Base-by-base conservation (phyloP, 306 rosid genomes). In the Macrotyloma uniflorum region DNA sequence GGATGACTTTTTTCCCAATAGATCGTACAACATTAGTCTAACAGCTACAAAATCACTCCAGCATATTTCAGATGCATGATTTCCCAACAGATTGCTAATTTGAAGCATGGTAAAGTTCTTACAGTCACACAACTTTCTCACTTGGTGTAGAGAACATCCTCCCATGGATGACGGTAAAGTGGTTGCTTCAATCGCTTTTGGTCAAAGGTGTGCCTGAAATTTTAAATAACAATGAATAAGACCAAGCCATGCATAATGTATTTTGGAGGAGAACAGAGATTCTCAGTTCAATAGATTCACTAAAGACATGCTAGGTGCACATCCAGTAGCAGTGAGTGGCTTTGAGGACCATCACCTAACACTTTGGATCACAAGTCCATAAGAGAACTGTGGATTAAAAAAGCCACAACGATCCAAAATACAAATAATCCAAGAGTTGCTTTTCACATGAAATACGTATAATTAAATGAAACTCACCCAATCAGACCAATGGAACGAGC, bases 81-180 rank as follows among this genome's bases (percentile, higher is more conserved):
- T 64, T 78, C 71, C 36, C 59, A 23, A 68, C 54, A 61, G 75
- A 69, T 66, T 77, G 82, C 76, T 61, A 20, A 45, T 75, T 64
- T 30, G 77, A 69, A 72, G 77, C 74, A 26, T 38, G 70, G 14
- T 66, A 46, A 76, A 6, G 63, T 63, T 40, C 79, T 79, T 46
- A 65, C 58, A 30, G 80, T 78, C 38, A 64, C 53, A 18, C 5
- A 58, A 77, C 15, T 73, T 69, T 36, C 73, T 96, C 93, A 96
- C 88, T 93, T 96, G 77, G 99, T 89, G 91, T 96, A 96, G 67
- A 96, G 99, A 85, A 91, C 97, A 76, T 93, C 98, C 86, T 96
- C 99, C 99, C 97, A 93, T 74, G 98, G 99, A 85, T 96, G 98
- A 74, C 98, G 99, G 94, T 96, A 93, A 24, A 96, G 96, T 3